Base-by-base conservation (phyloP, 441 rosid genomes). In the Arabidopsis hybrid region DNA sequence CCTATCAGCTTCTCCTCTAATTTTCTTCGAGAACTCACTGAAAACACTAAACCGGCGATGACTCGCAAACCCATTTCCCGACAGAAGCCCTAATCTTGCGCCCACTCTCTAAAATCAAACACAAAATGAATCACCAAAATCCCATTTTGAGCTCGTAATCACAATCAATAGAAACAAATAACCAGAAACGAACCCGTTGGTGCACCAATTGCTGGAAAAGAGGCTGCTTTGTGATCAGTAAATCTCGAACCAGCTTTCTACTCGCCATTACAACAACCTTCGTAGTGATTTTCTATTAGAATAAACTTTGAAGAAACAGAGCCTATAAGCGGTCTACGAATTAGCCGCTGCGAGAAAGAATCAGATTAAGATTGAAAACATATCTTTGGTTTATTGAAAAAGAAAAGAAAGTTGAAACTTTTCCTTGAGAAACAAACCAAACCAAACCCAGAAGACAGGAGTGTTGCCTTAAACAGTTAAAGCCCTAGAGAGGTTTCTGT, bases 1-100 rank as follows among this genome's bases (percentile, higher is more conserved):
- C 97, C 88, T 85, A 16, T 81, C 80, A 65, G 81, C 92, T 83
- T 88, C 94, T 42, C 95, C 97, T 85, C 80, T 87, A 65, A 95
- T 62, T 77, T 87, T 83, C 74, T 88, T 86, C 5, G 92, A 88
- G 58, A 94, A 90, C 56, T 94, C 93, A 63, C 86, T 85, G 60
- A 94, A 86, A 31, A 91, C 86, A 43, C 97, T 87, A 73, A 87
- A 90, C 66, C 50, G 77, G 39, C 91, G 93, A 83, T 57, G 66
- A 62, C 49, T 68, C 12, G 67, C 51, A 61, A 32, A 79, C 66
- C 85, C 86, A 77, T 74, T 74, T 2, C 79, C 63, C 47, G 80
- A 42, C 3, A 75, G 66, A 76, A 82, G 59, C 75, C 84, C 72
- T 68, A 79, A 7, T 64, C 87, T 79, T 65, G 77, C 58, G 58